These are phyloP conservation scores for Eremomyces bilateralis DNA, from an alignment of 495 filamentous ascomycete genomes.

Conservation along the genomic window DNA sequence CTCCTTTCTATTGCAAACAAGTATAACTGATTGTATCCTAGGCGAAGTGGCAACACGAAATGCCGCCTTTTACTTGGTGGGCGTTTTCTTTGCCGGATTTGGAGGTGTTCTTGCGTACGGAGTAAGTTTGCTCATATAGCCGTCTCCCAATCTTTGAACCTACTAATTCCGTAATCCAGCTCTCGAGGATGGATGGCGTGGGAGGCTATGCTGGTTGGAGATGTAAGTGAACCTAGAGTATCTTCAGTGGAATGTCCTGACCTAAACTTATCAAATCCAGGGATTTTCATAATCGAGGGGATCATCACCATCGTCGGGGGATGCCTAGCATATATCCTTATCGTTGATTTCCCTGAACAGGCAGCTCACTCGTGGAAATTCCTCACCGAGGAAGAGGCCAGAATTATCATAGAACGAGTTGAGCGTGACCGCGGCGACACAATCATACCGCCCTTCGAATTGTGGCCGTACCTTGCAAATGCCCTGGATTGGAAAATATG, in stretches of 20 bases:
- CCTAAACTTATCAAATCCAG: too few species aligned
- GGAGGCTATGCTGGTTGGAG: slow-evolving; percentile 38
- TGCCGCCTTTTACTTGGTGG: slow-evolving; percentile 8
- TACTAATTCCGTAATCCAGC: slow-evolving; percentile 5
- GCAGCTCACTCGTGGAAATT: slow-evolving; percentile 13
- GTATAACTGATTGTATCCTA: neutral
- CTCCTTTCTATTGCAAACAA: neutral
- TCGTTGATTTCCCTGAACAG: slow-evolving; percentile 14
- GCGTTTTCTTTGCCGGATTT: slow-evolving; percentile 3
- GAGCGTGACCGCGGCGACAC: slow-evolving; percentile 34
- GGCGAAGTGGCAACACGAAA: slow-evolving; percentile 1
- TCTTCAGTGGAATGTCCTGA: neutral
- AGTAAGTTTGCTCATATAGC: neutral
- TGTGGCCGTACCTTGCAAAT: slow-evolving; percentile 27
- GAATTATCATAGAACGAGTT: slow-evolving; percentile 34
- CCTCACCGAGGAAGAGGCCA: slow-evolving; percentile 20
- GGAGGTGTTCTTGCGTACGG: slow-evolving; percentile 7
- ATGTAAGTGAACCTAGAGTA: slow-evolving; percentile 22
- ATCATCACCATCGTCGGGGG: slow-evolving; percentile 19
- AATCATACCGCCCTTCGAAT: slow-evolving; percentile 25
- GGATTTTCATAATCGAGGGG: slow-evolving; percentile 13
- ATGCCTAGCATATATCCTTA: slow-evolving; percentile 14
- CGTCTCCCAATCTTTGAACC: slow-evolving; percentile 5
- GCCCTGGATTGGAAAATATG: slow-evolving; percentile 37
- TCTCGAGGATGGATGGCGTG: slow-evolving; percentile 16